A percentile compares a stretch with the other conserved stretches of the same genome.
phyloP scores from a whole-genome alignment of 148 eudicot genomes.

The Rhododendron williamsianum region DNA sequence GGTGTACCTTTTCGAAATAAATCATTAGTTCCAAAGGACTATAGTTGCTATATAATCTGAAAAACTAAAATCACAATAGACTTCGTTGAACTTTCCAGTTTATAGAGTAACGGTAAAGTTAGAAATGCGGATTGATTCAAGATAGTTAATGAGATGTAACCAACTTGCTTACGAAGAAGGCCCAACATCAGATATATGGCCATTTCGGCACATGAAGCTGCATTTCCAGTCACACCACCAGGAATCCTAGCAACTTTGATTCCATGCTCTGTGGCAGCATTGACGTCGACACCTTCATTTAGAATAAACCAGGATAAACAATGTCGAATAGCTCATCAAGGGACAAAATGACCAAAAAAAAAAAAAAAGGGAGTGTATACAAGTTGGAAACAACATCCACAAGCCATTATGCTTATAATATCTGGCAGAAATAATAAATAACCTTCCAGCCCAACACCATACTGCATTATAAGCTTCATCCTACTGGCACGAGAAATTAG shows the following conservation, averaged over 20 bases:
- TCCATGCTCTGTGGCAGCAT: conserved; percentile 70
- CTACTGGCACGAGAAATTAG: conserved; percentile 61
- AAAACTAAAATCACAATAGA: neutral
- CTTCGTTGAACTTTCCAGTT: neutral
- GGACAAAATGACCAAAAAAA: neutral
- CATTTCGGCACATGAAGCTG: conserved; percentile 95
- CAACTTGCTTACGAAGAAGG: conserved; percentile 88
- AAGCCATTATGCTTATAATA: neutral
- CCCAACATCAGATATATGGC: conserved; percentile 86
- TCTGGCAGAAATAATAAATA: neutral
- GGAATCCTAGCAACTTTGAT: conserved; percentile 92
- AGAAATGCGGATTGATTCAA: conserved; percentile 6
- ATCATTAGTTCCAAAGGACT: neutral
- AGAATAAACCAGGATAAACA: neutral
- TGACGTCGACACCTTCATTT: conserved; percentile 71
- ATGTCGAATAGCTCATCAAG: neutral
- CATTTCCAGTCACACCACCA: conserved; percentile 67
- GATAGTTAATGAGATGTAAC: conserved; percentile 12
- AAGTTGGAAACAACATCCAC: neutral
- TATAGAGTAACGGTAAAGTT: neutral
- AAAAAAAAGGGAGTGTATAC: neutral
- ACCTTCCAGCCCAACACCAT: conserved; percentile 96
- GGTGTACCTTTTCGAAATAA: neutral
- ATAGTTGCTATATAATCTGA: too few relatives aligned
- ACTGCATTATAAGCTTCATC: conserved; percentile 91